Evolutionary conservation across 192 early-diverging fungal genomes (phyloP), one percentile per base, ranked within the genome.

Genomic region (Coemansia sp.): DNA sequence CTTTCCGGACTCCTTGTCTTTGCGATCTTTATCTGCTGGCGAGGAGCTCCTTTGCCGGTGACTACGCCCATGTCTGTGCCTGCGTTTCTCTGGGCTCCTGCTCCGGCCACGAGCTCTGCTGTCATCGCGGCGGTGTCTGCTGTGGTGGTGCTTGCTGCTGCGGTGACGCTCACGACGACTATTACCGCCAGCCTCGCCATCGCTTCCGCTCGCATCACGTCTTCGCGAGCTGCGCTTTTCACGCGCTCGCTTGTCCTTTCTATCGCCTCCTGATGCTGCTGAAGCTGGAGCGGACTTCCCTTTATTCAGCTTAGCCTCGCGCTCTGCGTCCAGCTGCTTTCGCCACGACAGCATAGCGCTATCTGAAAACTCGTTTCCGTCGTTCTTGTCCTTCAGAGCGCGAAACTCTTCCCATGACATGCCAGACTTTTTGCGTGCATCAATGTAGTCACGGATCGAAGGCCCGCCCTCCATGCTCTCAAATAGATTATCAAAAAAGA

Each of bases 401-500:
- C 77, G 77, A 36, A 79, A 79, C 24, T 79, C 77, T 18, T 79
- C 77, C 71, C 71, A 79, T 16, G 71, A 79, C 71, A 79, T 69
- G 0, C 76, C 76, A 0, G 71, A 63, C 55, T 79, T 74, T 67
- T 79, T 79, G 42, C 71, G 67, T 36, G 71, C 67, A 62, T 79
- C 77, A 26, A 79, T 79, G 61, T 79, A 79, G 56, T 79, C 77
- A 33, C 77, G 71, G 34, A 79, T 79, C 33, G 71, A 48, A 18
- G 71, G 71, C 0, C 71, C 71, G 2, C 73, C 76, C 70, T 36
- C 59, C 59, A 38, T 60, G 37, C 37, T 24, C 21, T 61, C 11
- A 31, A 55, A 26, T 55, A 16, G n/a, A 7, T 31, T 6, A 8
- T 26, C 14, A 14, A 5, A 33, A 16, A n/a, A 28, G 13, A 28